These are phyloP conservation scores for Parastagonospora nodorum DNA, from an alignment of 2,329 filamentous ascomycete species.

Conservation along the genomic window DNA sequence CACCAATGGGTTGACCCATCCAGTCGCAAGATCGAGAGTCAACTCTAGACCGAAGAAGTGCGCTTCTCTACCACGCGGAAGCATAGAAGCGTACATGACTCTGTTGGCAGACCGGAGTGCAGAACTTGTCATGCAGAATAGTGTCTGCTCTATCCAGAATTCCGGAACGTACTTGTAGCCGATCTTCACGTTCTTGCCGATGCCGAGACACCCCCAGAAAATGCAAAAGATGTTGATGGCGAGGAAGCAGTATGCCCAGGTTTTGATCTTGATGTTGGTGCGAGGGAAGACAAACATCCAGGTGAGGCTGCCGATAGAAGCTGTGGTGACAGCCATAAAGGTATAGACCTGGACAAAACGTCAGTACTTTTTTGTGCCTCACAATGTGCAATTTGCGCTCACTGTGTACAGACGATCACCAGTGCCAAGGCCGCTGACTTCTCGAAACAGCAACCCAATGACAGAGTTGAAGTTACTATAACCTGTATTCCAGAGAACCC, in stretches of 20 bases:
- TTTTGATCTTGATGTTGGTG: conserved; percentile 8
- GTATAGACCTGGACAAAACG: conserved; percentile 7
- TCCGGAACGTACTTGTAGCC: conserved; percentile 7
- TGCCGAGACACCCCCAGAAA: conserved; percentile 6
- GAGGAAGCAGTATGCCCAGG: conserved; percentile 6
- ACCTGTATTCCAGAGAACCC: conserved; percentile 27
- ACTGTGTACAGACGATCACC: conserved; percentile 19
- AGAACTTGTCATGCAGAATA: conserved; percentile 7
- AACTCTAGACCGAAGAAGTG: conserved; percentile 7
- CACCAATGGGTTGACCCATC: conserved; percentile 6
- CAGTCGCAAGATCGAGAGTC: conserved; percentile 6
- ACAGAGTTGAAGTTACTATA: conserved; percentile 20
- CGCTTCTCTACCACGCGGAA: conserved; percentile 3
- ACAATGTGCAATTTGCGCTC: not conserved
- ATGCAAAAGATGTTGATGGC: conserved; percentile 6
- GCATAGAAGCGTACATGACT: conserved; percentile 7
- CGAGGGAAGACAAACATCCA: conserved; percentile 20
- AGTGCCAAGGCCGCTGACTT: conserved; percentile 19
- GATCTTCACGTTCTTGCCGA: conserved; percentile 6
- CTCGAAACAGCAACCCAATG: conserved; percentile 14
- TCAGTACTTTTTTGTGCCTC: not conserved
- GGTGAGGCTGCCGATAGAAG: conserved; percentile 15
- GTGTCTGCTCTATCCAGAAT: conserved; percentile 5
- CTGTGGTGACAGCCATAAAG: conserved; percentile 20
- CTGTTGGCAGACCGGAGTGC: conserved; percentile 3